phyloP scores from a whole-genome alignment of 1,284 basidiomycete species.

The Ustilago xerochloae region DNA sequence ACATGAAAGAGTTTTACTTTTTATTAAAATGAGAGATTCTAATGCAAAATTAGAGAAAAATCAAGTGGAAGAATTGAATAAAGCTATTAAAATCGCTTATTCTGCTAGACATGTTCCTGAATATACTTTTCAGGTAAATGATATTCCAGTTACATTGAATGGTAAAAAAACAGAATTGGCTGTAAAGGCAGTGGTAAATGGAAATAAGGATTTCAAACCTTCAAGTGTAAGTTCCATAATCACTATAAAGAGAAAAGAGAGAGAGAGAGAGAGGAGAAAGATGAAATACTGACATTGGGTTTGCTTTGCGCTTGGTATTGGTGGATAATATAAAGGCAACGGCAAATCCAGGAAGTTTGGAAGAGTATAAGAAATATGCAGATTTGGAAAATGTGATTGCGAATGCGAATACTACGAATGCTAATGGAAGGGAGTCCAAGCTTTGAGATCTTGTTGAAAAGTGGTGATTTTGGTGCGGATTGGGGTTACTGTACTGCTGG shows the following conservation, averaged over 20 bases:
- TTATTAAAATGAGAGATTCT: conserved; percentile 60
- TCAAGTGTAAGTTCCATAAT: conserved; percentile 26
- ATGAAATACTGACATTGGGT: neutral
- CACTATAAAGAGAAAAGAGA: neutral
- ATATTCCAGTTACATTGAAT: conserved; percentile 53
- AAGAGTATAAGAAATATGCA: conserved; percentile 49
- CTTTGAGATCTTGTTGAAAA: conserved; percentile 11
- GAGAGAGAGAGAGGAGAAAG: neutral
- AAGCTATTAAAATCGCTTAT: conserved; percentile 52
- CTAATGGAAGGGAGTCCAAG: conserved; percentile 12
- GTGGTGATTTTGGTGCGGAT: too few species aligned
- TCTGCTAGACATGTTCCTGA: conserved; percentile 63
- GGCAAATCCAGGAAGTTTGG: conserved; percentile 40
- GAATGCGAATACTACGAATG: too few species aligned
- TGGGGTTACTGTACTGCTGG: too few species aligned
- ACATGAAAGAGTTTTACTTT: conserved; percentile 66
- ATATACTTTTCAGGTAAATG: conserved; percentile 56
- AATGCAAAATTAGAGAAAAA: conserved; percentile 10
- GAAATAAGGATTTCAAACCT: conserved; percentile 38
- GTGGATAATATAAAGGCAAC: conserved; percentile 24
- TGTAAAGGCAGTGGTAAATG: conserved; percentile 58
- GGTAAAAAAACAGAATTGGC: conserved; percentile 62
- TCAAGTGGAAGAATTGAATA: conserved; percentile 52
- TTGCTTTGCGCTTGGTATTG: neutral
- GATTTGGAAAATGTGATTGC: conserved; percentile 42